A percentile compares a stretch with the other conserved stretches of the same genome.
Conservation (phyloP, 2,329 filamentous ascomycete species). For the Trichoderma lentiforme region DNA sequence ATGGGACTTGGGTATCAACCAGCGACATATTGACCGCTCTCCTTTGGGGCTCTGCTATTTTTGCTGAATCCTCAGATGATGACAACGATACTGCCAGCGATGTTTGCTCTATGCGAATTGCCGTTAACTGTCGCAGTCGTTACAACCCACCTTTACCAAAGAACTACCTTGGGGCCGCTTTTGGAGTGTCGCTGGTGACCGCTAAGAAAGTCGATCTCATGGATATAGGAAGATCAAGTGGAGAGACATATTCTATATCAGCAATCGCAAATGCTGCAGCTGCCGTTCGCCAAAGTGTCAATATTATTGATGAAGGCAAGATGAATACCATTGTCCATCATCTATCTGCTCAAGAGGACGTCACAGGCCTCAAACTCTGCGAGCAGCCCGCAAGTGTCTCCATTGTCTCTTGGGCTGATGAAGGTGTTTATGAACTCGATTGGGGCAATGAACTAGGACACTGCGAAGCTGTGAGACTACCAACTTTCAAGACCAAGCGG, state of each 20-base stretch:
- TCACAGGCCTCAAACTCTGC: neutral
- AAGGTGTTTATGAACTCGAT: slow-evolving; percentile 7
- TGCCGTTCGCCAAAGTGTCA: neutral
- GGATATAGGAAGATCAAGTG: neutral
- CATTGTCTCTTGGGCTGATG: slow-evolving; percentile 7
- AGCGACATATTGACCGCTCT: slow-evolving; percentile 6
- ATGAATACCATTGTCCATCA: neutral
- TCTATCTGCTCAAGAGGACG: neutral
- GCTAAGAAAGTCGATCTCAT: slow-evolving; percentile 5
- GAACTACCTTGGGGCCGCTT: slow-evolving; percentile 3
- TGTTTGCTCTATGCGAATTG: neutral
- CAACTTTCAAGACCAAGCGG: neutral
- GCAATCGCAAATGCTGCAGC: neutral
- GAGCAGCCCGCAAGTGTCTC: neutral
- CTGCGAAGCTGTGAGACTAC: neutral
- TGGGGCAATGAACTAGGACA: neutral
- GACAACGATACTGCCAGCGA: neutral
- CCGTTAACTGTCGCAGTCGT: slow-evolving; percentile 6
- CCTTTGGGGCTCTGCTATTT: neutral
- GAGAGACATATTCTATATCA: neutral
- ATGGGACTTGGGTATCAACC: slow-evolving; percentile 2
- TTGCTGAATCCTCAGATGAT: neutral
- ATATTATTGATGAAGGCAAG: neutral
- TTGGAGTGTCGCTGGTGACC: neutral
- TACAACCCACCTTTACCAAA: neutral